These are phyloP conservation scores for Prunella vulgaris DNA, from an alignment of 257 asterid species.

Conservation along the genomic window DNA sequence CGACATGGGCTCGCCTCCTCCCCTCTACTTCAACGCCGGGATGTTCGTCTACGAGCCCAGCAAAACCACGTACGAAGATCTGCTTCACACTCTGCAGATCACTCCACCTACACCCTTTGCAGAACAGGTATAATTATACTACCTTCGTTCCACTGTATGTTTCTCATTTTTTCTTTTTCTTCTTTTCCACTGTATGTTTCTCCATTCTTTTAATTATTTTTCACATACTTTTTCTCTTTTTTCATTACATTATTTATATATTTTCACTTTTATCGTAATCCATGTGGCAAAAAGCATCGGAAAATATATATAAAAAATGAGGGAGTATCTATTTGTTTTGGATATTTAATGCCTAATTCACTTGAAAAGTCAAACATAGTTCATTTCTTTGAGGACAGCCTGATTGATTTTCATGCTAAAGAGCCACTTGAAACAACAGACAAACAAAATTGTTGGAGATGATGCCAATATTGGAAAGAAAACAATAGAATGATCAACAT, in stretches of 20 bases:
- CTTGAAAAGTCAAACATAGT: not conserved
- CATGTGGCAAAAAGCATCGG: too few relatives aligned
- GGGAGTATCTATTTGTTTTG: not conserved
- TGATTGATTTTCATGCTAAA: not conserved
- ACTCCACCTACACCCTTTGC: constrained; percentile 61
- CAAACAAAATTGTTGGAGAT: not conserved
- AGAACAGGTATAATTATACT: constrained; percentile 39
- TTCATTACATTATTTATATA: too few relatives aligned
- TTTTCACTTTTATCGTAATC: too few relatives aligned
- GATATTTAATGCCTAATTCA: not conserved
- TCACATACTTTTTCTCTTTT: too few relatives aligned
- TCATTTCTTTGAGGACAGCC: not conserved
- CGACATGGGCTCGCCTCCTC: constrained; percentile 50
- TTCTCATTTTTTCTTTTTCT: too few relatives aligned
- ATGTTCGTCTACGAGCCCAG: constrained; percentile 56
- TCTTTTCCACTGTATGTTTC: too few relatives aligned
- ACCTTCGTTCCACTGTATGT: too few relatives aligned
- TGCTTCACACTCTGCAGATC: constrained; percentile 37
- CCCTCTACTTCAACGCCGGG: constrained; percentile 58
- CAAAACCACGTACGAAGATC: constrained; percentile 33
- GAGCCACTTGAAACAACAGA: not conserved
- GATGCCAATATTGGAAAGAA: not conserved
- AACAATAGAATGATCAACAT: not conserved
- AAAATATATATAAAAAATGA: too few relatives aligned
- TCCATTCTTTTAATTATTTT: too few relatives aligned